Percentiles rank a stretch among this genome's conserved stretches.
Conservation (phyloP, 2,329 filamentous ascomycete genomes). For the Zasmidium cellare region DNA sequence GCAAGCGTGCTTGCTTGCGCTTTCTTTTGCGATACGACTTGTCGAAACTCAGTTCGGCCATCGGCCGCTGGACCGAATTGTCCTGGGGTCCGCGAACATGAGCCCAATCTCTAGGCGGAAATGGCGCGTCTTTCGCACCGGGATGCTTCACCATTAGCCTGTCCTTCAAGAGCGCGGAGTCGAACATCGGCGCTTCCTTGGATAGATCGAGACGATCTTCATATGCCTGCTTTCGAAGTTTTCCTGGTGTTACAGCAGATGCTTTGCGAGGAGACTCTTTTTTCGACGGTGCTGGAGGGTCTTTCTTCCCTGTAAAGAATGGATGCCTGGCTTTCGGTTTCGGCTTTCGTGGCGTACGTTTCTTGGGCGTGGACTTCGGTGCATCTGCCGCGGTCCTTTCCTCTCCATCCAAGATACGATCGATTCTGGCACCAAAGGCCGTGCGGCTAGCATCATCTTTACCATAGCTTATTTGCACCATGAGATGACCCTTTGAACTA, state of each 20-base stretch:
- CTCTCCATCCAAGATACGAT: conserved; percentile 57
- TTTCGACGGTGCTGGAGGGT: conserved; percentile 28
- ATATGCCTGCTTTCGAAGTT: conserved; percentile 37
- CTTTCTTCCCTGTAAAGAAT: conserved; percentile 59
- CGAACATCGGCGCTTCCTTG: conserved; percentile 22
- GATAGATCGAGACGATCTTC: conserved; percentile 20
- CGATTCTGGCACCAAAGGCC: conserved; percentile 61
- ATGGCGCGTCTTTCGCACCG: conserved; percentile 66
- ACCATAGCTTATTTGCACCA: conserved; percentile 53
- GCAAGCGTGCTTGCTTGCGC: conserved; percentile 28
- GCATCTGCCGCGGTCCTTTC: conserved; percentile 12
- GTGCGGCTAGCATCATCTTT: conserved; percentile 46
- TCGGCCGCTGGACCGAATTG: neutral
- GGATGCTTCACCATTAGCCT: conserved; percentile 57
- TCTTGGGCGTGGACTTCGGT: conserved; percentile 18
- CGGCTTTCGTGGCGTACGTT: conserved; percentile 24
- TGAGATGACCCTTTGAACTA: conserved; percentile 18
- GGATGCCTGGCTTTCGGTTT: conserved; percentile 56
- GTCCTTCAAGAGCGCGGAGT: conserved; percentile 33
- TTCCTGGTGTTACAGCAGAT: conserved; percentile 49
- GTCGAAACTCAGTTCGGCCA: conserved; percentile 1
- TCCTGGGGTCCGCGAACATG: conserved; percentile 59
- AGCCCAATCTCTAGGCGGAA: conserved; percentile 65
- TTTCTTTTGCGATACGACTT: conserved; percentile 33
- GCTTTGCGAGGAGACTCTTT: conserved; percentile 32